Evolutionary conservation across 495 filamentous ascomycete genomes (phyloP).

Genomic region (Massariosphaeria phaeospora): DNA sequence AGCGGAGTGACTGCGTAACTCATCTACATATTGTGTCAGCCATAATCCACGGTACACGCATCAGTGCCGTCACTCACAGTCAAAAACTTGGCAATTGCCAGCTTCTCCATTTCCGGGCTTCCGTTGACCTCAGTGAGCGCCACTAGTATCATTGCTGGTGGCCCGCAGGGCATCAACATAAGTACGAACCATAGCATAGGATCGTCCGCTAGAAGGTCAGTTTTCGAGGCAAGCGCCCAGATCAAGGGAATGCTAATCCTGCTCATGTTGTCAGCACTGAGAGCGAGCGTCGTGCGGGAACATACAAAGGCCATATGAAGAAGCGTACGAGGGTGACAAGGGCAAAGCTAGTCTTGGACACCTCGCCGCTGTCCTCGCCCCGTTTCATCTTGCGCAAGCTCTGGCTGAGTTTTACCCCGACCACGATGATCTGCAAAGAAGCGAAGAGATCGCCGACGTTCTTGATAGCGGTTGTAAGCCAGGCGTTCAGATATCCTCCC

Average conservation of each 20-base stretch:
- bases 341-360: constrained; percentile 50
- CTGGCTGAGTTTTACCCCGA: constrained; percentile 62
- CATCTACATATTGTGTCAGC: constrained; percentile 36
- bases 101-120: constrained; percentile 55
- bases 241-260: constrained; percentile 55
- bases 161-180: constrained; percentile 74
- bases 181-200: constrained; percentile 72
- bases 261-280: constrained; percentile 3
- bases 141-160: constrained; percentile 53
- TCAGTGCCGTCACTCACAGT: constrained; percentile 47
- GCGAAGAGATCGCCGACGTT: constrained; percentile 69
- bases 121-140: constrained; percentile 56
- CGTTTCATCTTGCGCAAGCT: constrained; percentile 51
- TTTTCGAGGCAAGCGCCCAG: constrained; percentile 58
- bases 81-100: constrained; percentile 65
- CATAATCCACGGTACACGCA: neutral
- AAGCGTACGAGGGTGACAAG: constrained; percentile 59
- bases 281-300: neutral
- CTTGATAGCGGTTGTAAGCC: constrained; percentile 62
- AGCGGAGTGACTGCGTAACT: constrained; percentile 51
- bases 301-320: constrained; percentile 56
- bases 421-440: constrained; percentile 64
- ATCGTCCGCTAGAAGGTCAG: constrained; percentile 53
- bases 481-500: constrained; percentile 67
- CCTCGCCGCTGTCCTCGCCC: constrained; percentile 44